Conservation (phyloP, 1,284 basidiomycete species). For the Laetiporus sulphureus region DNA sequence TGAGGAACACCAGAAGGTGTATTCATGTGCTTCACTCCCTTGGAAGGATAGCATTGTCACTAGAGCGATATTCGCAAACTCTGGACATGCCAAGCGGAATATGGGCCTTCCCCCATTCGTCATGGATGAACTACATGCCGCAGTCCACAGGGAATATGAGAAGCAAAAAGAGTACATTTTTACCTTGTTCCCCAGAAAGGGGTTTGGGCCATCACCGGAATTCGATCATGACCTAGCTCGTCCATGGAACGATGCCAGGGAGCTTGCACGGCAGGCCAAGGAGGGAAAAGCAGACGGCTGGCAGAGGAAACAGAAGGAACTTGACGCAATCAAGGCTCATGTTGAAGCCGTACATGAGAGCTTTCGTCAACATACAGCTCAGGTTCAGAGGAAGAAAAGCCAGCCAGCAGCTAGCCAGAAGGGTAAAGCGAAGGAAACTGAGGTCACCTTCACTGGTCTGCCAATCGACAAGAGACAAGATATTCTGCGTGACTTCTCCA, state of each 20-base stretch:
- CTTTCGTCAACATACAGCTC: conserved; percentile 20
- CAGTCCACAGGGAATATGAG: conserved; percentile 21
- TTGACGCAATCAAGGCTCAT: conserved; percentile 22
- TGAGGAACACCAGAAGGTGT: conserved; percentile 15
- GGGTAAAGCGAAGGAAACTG: conserved; percentile 8
- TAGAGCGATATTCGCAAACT: too few relatives aligned
- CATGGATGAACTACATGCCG: conserved; percentile 39
- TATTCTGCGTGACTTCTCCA: conserved; percentile 36
- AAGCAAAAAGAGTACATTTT: conserved; percentile 23
- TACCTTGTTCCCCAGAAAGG: conserved; percentile 5
- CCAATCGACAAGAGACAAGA: conserved; percentile 43
- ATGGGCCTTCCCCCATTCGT: conserved; percentile 31
- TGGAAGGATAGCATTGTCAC: too few relatives aligned
- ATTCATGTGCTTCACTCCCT: conserved; percentile 18
- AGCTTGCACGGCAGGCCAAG: conserved; percentile 12
- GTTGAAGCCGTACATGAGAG: conserved; percentile 22
- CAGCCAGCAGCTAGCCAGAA: not conserved
- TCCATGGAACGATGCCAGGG: conserved; percentile 32
- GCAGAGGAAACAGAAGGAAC: conserved; percentile 16
- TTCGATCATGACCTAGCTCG: conserved; percentile 29
- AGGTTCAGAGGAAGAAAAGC: conserved; percentile 5
- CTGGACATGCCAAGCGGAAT: too few relatives aligned
- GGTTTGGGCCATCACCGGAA: too few relatives aligned
- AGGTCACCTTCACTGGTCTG: conserved; percentile 33
- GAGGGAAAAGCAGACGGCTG: conserved; percentile 1